phyloP scores from a whole-genome alignment of 495 filamentous ascomycete species.

The Aspergillus cristatus region DNA sequence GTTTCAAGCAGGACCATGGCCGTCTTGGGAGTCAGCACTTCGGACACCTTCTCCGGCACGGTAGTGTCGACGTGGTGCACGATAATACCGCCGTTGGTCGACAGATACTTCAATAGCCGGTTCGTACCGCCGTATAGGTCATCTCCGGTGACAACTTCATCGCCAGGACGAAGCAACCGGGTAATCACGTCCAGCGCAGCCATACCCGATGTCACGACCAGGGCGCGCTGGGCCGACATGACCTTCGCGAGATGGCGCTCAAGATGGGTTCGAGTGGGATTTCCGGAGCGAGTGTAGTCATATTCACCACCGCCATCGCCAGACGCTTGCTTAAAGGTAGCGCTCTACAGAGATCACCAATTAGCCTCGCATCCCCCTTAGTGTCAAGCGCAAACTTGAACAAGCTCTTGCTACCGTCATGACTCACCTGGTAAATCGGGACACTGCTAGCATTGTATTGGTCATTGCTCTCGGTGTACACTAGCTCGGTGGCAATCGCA shows the following conservation, averaged over 20 bases:
- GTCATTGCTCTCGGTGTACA: constrained; percentile 90
- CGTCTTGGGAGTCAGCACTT: constrained; percentile 67
- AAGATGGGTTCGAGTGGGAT: constrained; percentile 91
- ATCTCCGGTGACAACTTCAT: constrained; percentile 94
- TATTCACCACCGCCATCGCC: constrained; percentile 72
- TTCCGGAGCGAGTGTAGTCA: constrained; percentile 96
- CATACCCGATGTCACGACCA: constrained; percentile 95
- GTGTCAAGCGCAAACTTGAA: not conserved
- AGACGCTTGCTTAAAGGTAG: constrained; percentile 93
- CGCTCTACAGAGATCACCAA: constrained; percentile 53
- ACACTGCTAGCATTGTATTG: constrained; percentile 93
- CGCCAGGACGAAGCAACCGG: constrained; percentile 83
- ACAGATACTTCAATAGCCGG: constrained; percentile 83
- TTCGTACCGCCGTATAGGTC: constrained; percentile 96
- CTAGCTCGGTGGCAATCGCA: constrained; percentile 88
- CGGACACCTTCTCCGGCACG: constrained; percentile 51
- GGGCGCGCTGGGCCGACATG: constrained; percentile 84
- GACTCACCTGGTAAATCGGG: constrained; percentile 78
- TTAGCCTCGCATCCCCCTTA: constrained; percentile 4
- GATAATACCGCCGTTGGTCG: constrained; percentile 74
- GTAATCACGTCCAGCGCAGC: constrained; percentile 94
- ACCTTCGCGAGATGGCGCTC: constrained; percentile 97
- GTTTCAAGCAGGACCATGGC: constrained; percentile 95
- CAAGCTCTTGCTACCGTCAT: too few species aligned
- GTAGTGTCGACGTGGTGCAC: constrained; percentile 98